Percentiles rank a stretch among this genome's conserved stretches.
phyloP scores from a whole-genome alignment of 2,329 filamentous ascomycete genomes.

The Rachicladosporium sp. region DNA sequence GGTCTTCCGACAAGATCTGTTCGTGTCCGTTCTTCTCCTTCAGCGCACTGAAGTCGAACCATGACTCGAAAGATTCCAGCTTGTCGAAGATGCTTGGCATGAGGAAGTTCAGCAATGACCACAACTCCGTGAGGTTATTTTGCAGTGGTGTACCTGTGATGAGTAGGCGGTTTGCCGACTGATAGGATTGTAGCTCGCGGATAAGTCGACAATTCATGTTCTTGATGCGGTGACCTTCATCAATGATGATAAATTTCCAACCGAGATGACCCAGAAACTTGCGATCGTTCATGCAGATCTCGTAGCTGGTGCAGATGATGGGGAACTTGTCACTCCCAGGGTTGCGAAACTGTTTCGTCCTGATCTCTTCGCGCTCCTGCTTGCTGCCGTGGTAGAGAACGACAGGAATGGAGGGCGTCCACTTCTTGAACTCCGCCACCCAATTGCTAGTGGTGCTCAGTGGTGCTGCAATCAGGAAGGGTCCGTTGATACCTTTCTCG shows the following conservation, averaged over 20 bases:
- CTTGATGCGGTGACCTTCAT: slow-evolving; percentile 94
- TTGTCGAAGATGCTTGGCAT: slow-evolving; percentile 88
- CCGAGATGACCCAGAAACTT: slow-evolving; percentile 70
- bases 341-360: slow-evolving; percentile 56
- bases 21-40: slow-evolving; percentile 70
- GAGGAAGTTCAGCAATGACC: slow-evolving; percentile 89
- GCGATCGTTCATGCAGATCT: slow-evolving; percentile 87
- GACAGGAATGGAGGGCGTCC: slow-evolving; percentile 80
- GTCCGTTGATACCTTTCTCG: slow-evolving; percentile 77
- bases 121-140: slow-evolving; percentile 88
- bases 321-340: slow-evolving; percentile 65
- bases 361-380: slow-evolving; percentile 62
- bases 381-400: slow-evolving; percentile 84
- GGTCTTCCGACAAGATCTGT: slow-evolving; percentile 65
- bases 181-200: slow-evolving; percentile 74
- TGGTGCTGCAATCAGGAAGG: slow-evolving; percentile 81
- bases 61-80: slow-evolving; percentile 81
- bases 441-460: slow-evolving; percentile 89
- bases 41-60: slow-evolving; percentile 94
- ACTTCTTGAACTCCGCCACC: slow-evolving; percentile 85
- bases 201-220: slow-evolving; percentile 91
- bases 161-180: slow-evolving; percentile 77
- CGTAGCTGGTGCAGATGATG: slow-evolving; percentile 87
- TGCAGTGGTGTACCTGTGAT: slow-evolving; percentile 93
- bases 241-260: slow-evolving; percentile 97